These are phyloP conservation scores for Chaetomium cochliodes DNA, from an alignment of 495 filamentous ascomycete species.

Conservation along the genomic window DNA sequence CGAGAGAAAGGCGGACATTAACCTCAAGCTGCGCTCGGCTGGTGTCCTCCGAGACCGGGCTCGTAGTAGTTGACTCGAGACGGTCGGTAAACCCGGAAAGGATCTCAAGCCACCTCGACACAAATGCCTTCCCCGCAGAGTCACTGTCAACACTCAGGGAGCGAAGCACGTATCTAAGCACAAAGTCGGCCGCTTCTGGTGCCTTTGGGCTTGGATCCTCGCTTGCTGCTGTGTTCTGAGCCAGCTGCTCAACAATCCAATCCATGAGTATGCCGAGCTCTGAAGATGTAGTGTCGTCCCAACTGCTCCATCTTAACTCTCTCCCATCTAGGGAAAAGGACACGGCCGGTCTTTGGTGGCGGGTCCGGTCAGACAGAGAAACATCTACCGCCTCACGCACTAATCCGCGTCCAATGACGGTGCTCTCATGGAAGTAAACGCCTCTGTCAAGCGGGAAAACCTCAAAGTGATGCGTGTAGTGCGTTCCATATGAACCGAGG, in stretches of 20 bases:
- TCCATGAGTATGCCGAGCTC: constrained; percentile 62
- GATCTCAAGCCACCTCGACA: constrained; percentile 47
- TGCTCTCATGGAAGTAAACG: constrained; percentile 72
- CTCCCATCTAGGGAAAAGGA: constrained; percentile 51
- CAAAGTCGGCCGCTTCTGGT: constrained; percentile 40
- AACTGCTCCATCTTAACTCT: constrained; percentile 61
- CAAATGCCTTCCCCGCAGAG: constrained; percentile 39
- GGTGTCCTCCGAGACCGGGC: neutral
- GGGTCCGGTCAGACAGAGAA: constrained; percentile 30
- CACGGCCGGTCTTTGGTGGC: constrained; percentile 28
- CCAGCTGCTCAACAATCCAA: constrained; percentile 50
- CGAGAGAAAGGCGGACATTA: constrained; percentile 22
- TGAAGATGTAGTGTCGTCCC: constrained; percentile 68
- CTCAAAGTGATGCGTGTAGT: constrained; percentile 75
- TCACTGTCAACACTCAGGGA: constrained; percentile 38
- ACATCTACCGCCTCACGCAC: constrained; percentile 54
- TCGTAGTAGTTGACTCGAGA: constrained; percentile 33
- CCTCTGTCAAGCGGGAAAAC: constrained; percentile 62
- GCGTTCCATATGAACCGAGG: constrained; percentile 58
- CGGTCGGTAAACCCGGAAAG: constrained; percentile 41
- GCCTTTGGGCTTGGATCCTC: constrained; percentile 14
- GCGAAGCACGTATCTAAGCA: constrained; percentile 43
- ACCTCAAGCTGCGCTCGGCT: constrained; percentile 26
- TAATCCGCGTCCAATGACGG: constrained; percentile 72
- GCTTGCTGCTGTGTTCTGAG: constrained; percentile 3